Evolutionary conservation across 495 filamentous ascomycete species (phyloP), one percentile per base, ranked within the genome.

Genomic region (Cairneyella variabilis): DNA sequence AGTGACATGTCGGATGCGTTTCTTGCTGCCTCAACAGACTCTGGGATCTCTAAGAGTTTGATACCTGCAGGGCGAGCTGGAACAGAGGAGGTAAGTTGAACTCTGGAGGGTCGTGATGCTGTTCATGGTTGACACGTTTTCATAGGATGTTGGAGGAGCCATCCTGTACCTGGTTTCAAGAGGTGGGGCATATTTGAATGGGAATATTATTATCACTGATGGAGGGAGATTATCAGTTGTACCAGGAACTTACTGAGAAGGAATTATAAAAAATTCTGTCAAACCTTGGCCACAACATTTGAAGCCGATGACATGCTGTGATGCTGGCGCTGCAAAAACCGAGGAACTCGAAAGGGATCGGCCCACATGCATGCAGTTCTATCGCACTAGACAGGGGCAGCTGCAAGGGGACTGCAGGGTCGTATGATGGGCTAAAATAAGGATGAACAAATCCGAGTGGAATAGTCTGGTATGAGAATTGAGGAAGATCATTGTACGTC

Each of bases 131-230:
- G n/a, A n/a, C n/a, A n/a, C n/a, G n/a, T n/a, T n/a, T n/a, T n/a
- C n/a, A n/a, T n/a, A 84, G 54, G 84, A 87, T 50, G 79, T 87
- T 73, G 79, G 76, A 0, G 83, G 80, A 3, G 62, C 71, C 14
- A 76, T 83, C 42, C 61, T 88, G 14, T 86, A 79, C 66, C 65
- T 86, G 25, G 74, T 77, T 5, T 81, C 78, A 17, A 74, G 78
- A 28, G 80, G 79, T 1, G 81, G 83, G 1, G 69, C 72, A 3
- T 86, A 76, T 62, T 71, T 70, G 40, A 85, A 83, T 53, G 82
- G 83, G 0, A 66, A 60, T 17, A 66, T 82, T 21, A 54, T 83
- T 12, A 45, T 83, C 4, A 64, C 64, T 3, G 82, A 86, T 64
- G 84, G 84, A 7, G 84, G 85, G 2, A 64, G 83, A 34, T 40